Conservation (phyloP, 176 grass and related monocot genomes). For the Canna indica region DNA sequence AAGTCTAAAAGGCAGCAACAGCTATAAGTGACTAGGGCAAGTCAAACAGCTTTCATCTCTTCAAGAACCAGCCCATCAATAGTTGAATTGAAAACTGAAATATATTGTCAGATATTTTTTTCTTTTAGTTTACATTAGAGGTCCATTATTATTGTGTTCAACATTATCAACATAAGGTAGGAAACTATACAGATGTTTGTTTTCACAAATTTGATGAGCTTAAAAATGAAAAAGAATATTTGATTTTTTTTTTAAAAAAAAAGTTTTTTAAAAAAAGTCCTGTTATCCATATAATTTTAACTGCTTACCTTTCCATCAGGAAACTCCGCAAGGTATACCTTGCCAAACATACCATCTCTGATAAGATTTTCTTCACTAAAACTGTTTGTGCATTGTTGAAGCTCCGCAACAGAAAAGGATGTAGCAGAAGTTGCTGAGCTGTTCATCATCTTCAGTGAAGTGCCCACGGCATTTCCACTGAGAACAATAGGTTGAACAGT, state of each 20-base stretch:
- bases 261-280: no score
- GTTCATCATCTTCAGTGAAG: conserved; percentile 35
- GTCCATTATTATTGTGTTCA: neutral
- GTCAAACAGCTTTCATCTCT: neutral
- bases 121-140: neutral
- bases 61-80: neutral
- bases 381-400: conserved; percentile 85
- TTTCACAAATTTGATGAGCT: neutral
- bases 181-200: neutral
- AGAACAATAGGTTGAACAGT: conserved; percentile 32
- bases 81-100: neutral
- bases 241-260: no score
- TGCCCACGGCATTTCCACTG: conserved; percentile 35
- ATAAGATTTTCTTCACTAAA: conserved; percentile 84
- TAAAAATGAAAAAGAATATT: neutral
- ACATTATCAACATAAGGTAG: neutral
- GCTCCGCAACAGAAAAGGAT: conserved; percentile 68
- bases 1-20: no score
- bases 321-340: conserved; percentile 82
- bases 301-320: conserved; percentile 69
- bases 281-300: neutral
- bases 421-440: conserved; percentile 42
- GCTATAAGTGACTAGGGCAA: neutral
- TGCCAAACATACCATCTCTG: conserved; percentile 73
- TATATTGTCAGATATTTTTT: neutral